A percentile compares a stretch with the other conserved stretches of the same genome.
phyloP scores from a whole-genome alignment of 2,329 filamentous ascomycete species.

The Metarhizium humberi region DNA sequence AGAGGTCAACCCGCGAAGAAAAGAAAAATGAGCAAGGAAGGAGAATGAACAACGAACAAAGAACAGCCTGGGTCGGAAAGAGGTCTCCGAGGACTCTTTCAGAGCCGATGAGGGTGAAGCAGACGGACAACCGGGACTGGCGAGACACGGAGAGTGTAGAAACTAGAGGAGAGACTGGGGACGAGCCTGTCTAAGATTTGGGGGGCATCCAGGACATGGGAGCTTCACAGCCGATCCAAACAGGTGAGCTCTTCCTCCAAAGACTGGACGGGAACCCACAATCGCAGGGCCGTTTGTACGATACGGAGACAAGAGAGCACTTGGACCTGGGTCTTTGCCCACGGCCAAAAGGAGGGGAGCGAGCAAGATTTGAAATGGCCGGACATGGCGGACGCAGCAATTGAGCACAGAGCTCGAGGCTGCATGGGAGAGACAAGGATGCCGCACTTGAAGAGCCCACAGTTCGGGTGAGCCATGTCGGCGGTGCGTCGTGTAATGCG shows the following conservation, averaged over 20 bases:
- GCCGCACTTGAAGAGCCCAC: not conserved
- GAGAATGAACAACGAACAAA: not conserved
- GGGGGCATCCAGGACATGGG: not conserved
- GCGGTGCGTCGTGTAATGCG: not conserved
- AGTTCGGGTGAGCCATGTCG: not conserved
- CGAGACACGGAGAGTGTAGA: not conserved
- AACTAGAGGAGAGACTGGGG: not conserved
- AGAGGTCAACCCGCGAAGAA: constrained; percentile 4
- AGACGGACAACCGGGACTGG: constrained; percentile 2
- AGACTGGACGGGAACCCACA: not conserved
- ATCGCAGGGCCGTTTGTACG: not conserved
- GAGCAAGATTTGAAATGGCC: not conserved
- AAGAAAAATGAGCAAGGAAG: not conserved
- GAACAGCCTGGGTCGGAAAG: not conserved
- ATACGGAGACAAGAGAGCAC: no score
- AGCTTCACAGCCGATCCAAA: not conserved
- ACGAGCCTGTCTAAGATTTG: not conserved
- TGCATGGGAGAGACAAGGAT: not conserved
- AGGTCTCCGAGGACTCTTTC: not conserved
- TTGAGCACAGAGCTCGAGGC: constrained; percentile 2
- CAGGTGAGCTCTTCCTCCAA: not conserved
- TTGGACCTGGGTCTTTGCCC: not conserved
- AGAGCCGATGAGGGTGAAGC: constrained; percentile 6
- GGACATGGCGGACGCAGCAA: constrained; percentile 1
- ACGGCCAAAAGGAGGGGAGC: not conserved